These are phyloP conservation scores for Panaeolus cyanescens DNA, from an alignment of 768 basidiomycete genomes.

Conservation along the genomic window DNA sequence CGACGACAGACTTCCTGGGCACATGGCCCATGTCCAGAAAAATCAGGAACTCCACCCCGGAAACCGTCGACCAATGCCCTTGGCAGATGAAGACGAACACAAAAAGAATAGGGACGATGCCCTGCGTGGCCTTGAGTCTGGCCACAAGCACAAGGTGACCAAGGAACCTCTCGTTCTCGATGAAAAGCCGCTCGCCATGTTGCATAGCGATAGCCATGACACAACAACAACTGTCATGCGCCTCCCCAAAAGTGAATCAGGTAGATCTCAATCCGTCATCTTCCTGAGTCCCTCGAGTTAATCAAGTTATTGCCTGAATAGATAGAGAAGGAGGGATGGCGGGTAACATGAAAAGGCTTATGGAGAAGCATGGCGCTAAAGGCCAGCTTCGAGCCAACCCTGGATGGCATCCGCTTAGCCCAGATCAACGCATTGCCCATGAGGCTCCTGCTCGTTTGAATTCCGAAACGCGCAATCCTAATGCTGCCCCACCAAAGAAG, in stretches of 20 bases:
- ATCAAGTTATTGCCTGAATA: background rate
- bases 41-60: background rate
- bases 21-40: background rate
- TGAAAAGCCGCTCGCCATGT: background rate
- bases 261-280: background rate
- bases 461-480: background rate
- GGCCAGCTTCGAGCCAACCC: conserved; percentile 12
- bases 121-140: background rate
- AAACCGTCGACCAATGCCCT: background rate
- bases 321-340: background rate
- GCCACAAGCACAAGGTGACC: background rate
- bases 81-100: background rate
- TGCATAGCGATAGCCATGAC: background rate
- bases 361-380: background rate
- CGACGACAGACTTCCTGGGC: background rate
- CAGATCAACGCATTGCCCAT: conserved; percentile 13
- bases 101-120: background rate
- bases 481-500: background rate
- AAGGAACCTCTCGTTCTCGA: background rate
- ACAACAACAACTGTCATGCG: background rate
- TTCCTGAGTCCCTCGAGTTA: background rate
- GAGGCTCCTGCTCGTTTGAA: conserved; percentile 11
- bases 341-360: background rate
- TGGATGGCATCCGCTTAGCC: conserved; percentile 12
- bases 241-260: background rate